Evolutionary conservation across 257 asterid genomes (phyloP).

Genomic region (Solanum verrucosum): DNA sequence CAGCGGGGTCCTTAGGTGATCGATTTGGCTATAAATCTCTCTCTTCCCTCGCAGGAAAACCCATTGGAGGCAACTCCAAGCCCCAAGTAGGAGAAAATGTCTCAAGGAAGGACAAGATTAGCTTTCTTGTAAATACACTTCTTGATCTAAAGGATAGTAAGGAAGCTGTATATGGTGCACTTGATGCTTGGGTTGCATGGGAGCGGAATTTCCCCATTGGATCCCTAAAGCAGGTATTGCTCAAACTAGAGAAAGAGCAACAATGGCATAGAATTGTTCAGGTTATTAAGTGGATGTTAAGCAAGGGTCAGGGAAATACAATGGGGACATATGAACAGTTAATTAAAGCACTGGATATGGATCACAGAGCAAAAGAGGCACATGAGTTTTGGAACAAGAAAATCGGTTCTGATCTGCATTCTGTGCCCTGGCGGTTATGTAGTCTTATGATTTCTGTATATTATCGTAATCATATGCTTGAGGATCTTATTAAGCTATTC

Average conservation of each 20-base stretch:
- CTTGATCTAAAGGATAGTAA: slow-evolving; percentile 47
- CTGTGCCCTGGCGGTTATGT: slow-evolving; percentile 78
- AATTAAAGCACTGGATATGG: slow-evolving; percentile 80
- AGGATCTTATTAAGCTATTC: slow-evolving; percentile 70
- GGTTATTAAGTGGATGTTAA: slow-evolving; percentile 87
- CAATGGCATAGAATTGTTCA: slow-evolving; percentile 81
- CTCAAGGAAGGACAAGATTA: slow-evolving; percentile 54
- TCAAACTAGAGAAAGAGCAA: slow-evolving; percentile 68
- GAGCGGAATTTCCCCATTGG: slow-evolving; percentile 76
- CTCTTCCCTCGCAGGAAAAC: slow-evolving; percentile 8
- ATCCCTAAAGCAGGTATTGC: slow-evolving; percentile 41
- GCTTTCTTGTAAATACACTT: slow-evolving; percentile 48
- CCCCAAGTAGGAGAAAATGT: slow-evolving; percentile 63
- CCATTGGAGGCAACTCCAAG: slow-evolving; percentile 7
- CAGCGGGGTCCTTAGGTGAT: slow-evolving; percentile 4
- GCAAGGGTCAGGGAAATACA: slow-evolving; percentile 90
- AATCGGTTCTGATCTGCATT: slow-evolving; percentile 58
- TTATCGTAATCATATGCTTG: slow-evolving; percentile 59
- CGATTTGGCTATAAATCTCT: not conserved
- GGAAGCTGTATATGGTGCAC: slow-evolving; percentile 57
- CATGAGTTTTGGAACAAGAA: slow-evolving; percentile 69
- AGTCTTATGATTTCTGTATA: slow-evolving; percentile 66
- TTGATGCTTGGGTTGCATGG: slow-evolving; percentile 95
- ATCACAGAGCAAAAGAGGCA: slow-evolving; percentile 62
- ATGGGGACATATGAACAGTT: slow-evolving; percentile 71